Conservation (phyloP, 2,329 filamentous ascomycete species). For the Aureobasidium subglaciale region DNA sequence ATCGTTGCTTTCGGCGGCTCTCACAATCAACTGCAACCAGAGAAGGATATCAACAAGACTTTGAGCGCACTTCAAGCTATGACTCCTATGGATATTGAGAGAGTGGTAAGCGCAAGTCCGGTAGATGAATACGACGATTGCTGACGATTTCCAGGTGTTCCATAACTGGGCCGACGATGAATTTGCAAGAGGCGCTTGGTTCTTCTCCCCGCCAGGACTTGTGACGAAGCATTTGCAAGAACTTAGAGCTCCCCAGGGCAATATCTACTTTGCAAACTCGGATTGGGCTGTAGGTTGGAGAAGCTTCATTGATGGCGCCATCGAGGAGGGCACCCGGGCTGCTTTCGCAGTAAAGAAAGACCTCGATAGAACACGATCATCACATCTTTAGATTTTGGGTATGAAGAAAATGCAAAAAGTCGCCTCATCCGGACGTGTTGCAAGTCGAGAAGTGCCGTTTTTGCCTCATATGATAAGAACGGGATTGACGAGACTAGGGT, state of each 20-base stretch:
- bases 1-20: slow-evolving; percentile 8
- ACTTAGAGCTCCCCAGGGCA: slow-evolving; percentile 25
- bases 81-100: slow-evolving; percentile 3
- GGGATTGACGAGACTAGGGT: slow-evolving; percentile 3
- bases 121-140: not conserved
- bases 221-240: slow-evolving; percentile 21
- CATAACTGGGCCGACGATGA: slow-evolving; percentile 29
- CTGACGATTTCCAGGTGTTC: slow-evolving; percentile 8
- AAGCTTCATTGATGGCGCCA: slow-evolving; percentile 31
- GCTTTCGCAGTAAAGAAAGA: slow-evolving; percentile 13
- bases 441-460: not conserved
- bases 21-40: slow-evolving; percentile 3
- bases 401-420: not conserved
- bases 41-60: slow-evolving; percentile 8
- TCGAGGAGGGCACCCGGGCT: slow-evolving; percentile 24
- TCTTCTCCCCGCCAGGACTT: slow-evolving; percentile 17
- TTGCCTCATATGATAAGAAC: slow-evolving; percentile 12
- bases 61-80: not conserved
- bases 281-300: slow-evolving; percentile 32
- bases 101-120: not conserved
- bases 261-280: slow-evolving; percentile 27
- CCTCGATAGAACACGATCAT: not conserved
- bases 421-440: not conserved
- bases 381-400: not conserved
- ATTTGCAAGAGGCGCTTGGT: slow-evolving; percentile 27